phyloP scores from a whole-genome alignment of 2,329 filamentous ascomycete species.

The Neofusicoccum parvum region DNA sequence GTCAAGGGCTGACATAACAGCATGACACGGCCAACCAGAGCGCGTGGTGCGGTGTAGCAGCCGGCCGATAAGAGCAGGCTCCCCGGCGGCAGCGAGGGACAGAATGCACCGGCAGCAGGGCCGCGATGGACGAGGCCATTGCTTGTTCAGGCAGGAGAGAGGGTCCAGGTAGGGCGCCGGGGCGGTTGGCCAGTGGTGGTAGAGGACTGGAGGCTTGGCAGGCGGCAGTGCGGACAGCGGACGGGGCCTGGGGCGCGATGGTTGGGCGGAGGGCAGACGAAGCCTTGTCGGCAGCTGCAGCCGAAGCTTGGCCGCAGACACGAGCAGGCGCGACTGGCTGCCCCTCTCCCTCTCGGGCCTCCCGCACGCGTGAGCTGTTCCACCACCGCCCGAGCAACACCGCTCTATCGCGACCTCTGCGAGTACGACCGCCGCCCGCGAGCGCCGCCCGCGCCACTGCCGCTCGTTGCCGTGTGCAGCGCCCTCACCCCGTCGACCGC shows the following conservation, averaged over 20 bases:
- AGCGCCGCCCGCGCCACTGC: too few relatives aligned
- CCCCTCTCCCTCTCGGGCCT: too few relatives aligned
- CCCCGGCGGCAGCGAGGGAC: not conserved
- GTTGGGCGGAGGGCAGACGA: not conserved
- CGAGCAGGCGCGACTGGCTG: too few relatives aligned
- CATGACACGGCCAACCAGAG: not conserved
- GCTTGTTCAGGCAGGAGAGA: not conserved
- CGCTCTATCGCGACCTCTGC: too few relatives aligned
- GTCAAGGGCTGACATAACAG: not conserved
- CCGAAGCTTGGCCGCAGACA: constrained; percentile 9
- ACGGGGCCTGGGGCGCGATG: not conserved
- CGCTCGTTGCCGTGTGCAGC: too few relatives aligned
- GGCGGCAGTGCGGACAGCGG: not conserved
- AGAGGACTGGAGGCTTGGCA: not conserved
- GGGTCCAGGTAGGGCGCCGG: not conserved
- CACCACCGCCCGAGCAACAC: too few relatives aligned
- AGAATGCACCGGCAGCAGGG: not conserved
- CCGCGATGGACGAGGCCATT: not conserved
- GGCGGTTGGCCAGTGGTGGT: not conserved
- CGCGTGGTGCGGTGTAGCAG: not conserved
- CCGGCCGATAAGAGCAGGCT: constrained; percentile 1
- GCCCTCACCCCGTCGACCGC: not conserved
- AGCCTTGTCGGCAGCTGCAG: not conserved
- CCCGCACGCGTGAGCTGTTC: too few relatives aligned
- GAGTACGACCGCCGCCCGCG: too few relatives aligned